Conservation (phyloP, 306 rosid genomes). For the Dalbergia oliveri region DNA sequence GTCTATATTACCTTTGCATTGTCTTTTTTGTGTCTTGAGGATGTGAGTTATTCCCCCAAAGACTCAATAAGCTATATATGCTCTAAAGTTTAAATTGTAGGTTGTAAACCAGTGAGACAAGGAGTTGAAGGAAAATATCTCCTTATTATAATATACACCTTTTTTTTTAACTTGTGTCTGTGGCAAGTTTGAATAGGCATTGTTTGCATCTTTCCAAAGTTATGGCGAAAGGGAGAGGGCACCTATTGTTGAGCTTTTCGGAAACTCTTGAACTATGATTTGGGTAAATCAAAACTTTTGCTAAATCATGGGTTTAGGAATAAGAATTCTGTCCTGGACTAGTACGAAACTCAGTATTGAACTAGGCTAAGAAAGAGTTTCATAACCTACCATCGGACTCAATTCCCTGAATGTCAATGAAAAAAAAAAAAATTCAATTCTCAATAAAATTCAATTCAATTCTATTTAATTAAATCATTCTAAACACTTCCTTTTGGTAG, state of each 20-base stretch:
- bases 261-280: too few relatives aligned
- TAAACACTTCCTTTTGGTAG: too few relatives aligned
- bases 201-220: not conserved
- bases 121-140: constrained; percentile 33
- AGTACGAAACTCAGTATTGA: too few relatives aligned
- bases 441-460: too few relatives aligned
- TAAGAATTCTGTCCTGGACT: too few relatives aligned
- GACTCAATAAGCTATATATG: constrained; percentile 21
- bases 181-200: constrained; percentile 9
- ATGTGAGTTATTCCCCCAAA: constrained; percentile 8
- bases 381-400: too few relatives aligned
- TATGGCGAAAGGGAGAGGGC: not conserved
- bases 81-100: constrained; percentile 22
- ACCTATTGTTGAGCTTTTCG: not conserved
- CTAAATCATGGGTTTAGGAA: too few relatives aligned
- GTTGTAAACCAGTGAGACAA: constrained; percentile 40
- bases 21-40: constrained; percentile 13
- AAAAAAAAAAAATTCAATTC: too few relatives aligned
- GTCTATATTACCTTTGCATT: constrained; percentile 27
- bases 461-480: too few relatives aligned
- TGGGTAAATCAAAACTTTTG: too few relatives aligned
- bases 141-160: constrained; percentile 30
- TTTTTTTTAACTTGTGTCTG: not conserved
- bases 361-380: too few relatives aligned
- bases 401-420: too few relatives aligned